phyloP scores from a whole-genome alignment of 2,329 filamentous ascomycete species.

The Fusarium subglutinans region DNA sequence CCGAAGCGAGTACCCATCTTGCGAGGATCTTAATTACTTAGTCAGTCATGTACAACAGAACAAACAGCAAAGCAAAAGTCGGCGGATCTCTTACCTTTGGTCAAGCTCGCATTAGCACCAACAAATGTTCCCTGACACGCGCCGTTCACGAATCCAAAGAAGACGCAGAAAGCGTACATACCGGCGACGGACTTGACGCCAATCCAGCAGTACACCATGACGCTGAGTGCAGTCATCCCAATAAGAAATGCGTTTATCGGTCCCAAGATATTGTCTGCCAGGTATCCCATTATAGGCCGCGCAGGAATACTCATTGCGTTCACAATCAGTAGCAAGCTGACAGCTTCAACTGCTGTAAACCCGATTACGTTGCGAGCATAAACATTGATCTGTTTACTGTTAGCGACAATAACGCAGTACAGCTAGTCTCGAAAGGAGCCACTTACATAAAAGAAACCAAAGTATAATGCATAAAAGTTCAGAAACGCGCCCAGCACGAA shows the following conservation, averaged over 20 bases:
- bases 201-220: slow-evolving; percentile 46
- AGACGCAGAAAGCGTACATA: slow-evolving; percentile 44
- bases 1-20: slow-evolving; percentile 56
- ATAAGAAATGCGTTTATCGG: slow-evolving; percentile 57
- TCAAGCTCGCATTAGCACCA: slow-evolving; percentile 52
- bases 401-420: not conserved
- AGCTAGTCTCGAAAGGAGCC: slow-evolving; percentile 44
- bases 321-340: slow-evolving; percentile 68
- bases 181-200: slow-evolving; percentile 39
- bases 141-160: slow-evolving; percentile 44
- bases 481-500: slow-evolving; percentile 61
- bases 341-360: slow-evolving; percentile 61
- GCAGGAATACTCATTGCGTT: slow-evolving; percentile 70
- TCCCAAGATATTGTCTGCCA: slow-evolving; percentile 64
- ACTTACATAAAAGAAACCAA: slow-evolving; percentile 56
- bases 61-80: not conserved
- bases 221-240: slow-evolving; percentile 42
- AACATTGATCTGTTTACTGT: slow-evolving; percentile 52
- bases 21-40: slow-evolving; percentile 44
- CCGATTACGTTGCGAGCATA: slow-evolving; percentile 51
- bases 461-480: slow-evolving; percentile 52
- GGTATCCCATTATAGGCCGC: slow-evolving; percentile 65
- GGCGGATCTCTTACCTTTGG: slow-evolving; percentile 11
- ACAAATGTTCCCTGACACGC: slow-evolving; percentile 47
- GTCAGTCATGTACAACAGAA: not conserved